A percentile compares a stretch with the other conserved stretches of the same genome.
Evolutionary conservation across 805 yeast genomes (phyloP).

Genomic region (Yarrowia keelungensis): DNA sequence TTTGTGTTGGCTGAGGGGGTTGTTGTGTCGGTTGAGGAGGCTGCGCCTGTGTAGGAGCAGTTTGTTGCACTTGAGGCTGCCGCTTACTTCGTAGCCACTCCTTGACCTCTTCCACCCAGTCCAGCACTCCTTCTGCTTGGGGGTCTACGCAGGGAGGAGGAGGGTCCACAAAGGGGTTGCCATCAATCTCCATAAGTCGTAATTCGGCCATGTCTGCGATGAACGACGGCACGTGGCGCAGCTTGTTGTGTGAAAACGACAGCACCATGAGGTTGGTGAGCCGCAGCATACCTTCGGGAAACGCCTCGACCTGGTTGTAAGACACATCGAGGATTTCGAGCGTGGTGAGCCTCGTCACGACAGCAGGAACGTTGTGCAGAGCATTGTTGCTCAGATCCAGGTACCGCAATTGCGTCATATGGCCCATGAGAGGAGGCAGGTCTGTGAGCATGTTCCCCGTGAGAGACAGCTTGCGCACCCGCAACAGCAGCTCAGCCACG

Average conservation of each 20-base stretch:
- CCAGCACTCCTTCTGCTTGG: constrained; percentile 52
- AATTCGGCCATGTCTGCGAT: constrained; percentile 61
- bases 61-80: constrained; percentile 35
- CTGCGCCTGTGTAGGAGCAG: too few species aligned
- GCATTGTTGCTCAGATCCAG: constrained; percentile 71
- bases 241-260: constrained; percentile 65
- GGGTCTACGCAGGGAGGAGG: constrained; percentile 53
- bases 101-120: constrained; percentile 56
- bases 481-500: constrained; percentile 52
- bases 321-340: constrained; percentile 74
- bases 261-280: constrained; percentile 58
- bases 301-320: constrained; percentile 57
- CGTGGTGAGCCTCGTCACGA: constrained; percentile 50
- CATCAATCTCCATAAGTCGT: constrained; percentile 64
- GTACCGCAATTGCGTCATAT: constrained; percentile 58
- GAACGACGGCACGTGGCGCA: constrained; percentile 61
- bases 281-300: constrained; percentile 57
- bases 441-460: constrained; percentile 58
- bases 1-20: not conserved
- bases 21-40: not conserved
- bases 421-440: constrained; percentile 57
- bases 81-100: constrained; percentile 52
- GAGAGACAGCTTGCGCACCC: constrained; percentile 60
- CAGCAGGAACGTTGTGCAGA: constrained; percentile 60
- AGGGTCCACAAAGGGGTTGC: constrained; percentile 66